A percentile compares a stretch with the other conserved stretches of the same genome.
These are phyloP conservation scores for Tricholoma furcatifolium DNA, from an alignment of 768 basidiomycete species.

Conservation along the genomic window DNA sequence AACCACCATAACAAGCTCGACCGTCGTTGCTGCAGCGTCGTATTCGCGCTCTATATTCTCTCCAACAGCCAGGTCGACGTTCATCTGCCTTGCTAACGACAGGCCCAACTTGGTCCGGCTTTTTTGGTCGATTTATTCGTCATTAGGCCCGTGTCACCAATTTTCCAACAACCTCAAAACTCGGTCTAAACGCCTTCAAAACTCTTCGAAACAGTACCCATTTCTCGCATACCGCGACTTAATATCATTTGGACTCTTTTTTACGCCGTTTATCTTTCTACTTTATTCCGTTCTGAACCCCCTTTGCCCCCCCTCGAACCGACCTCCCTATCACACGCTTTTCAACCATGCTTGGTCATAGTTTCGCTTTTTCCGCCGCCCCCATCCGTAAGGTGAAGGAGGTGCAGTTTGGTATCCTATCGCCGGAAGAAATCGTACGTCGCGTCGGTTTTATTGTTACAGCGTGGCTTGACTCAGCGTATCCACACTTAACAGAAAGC, in stretches of 20 bases:
- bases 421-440: slow-evolving; percentile 97
- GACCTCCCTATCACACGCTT: slow-evolving; percentile 16
- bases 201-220: slow-evolving; percentile 19
- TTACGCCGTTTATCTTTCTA: slow-evolving; percentile 25
- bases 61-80: slow-evolving; percentile 22
- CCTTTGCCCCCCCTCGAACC: slow-evolving; percentile 13
- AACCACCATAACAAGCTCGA: slow-evolving; percentile 40
- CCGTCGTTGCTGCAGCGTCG: slow-evolving; percentile 26
- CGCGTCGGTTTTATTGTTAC: slow-evolving; percentile 12
- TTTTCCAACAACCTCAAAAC: slow-evolving; percentile 29
- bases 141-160: slow-evolving; percentile 26
- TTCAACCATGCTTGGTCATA: slow-evolving; percentile 76
- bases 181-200: slow-evolving; percentile 27
- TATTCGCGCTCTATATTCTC: slow-evolving; percentile 23
- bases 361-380: slow-evolving; percentile 90
- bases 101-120: slow-evolving; percentile 20
- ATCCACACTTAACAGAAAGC: slow-evolving; percentile 73
- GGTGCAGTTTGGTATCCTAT: slow-evolving; percentile 98
- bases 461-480: slow-evolving; percentile 11
- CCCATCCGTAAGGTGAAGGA: slow-evolving; percentile 95
- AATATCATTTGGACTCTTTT: slow-evolving; percentile 26
- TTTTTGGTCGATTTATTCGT: slow-evolving; percentile 29
- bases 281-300: slow-evolving; percentile 11
- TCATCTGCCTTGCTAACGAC: slow-evolving; percentile 15
- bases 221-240: slow-evolving; percentile 22